A percentile compares a stretch with the other conserved stretches of the same genome.
Conservation (phyloP, 108 stramenopile genomes). For the Mayamaea pseudoterrestris region DNA sequence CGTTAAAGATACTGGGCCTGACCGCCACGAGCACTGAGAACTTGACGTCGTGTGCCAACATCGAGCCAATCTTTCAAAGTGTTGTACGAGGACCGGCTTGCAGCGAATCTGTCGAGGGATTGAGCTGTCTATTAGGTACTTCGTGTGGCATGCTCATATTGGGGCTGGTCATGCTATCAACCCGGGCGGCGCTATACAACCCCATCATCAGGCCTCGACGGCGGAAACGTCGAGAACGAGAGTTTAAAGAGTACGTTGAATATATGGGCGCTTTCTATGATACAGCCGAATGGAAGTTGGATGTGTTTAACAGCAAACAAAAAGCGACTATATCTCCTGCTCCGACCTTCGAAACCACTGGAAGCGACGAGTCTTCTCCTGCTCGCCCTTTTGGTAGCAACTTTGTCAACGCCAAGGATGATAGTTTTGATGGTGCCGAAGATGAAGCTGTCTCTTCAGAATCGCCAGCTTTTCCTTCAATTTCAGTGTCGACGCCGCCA, state of each 20-base stretch:
- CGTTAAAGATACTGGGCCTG: too few species aligned
- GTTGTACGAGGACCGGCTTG: conserved; percentile 25
- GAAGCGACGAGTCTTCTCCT: neutral
- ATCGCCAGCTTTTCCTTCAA: neutral
- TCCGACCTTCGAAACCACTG: neutral
- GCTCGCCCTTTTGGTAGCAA: neutral
- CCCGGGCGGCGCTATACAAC: conserved; percentile 39
- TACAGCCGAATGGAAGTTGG: conserved; percentile 22
- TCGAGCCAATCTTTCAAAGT: conserved; percentile 22
- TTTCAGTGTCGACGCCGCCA: neutral
- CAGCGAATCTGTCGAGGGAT: conserved; percentile 16
- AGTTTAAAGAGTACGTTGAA: conserved; percentile 30
- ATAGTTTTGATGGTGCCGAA: neutral
- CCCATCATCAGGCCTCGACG: conserved; percentile 1
- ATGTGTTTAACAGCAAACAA: too few species aligned
- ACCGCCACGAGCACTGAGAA: too few species aligned
- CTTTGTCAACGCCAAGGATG: neutral
- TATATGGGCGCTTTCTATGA: conserved; percentile 36
- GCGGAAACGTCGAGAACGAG: conserved; percentile 23
- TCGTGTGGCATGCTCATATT: conserved; percentile 15
- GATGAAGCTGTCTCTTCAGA: neutral
- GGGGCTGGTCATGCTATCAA: conserved; percentile 21
- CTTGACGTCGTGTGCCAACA: conserved; percentile 12
- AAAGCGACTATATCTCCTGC: too few species aligned
- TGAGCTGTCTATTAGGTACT: conserved; percentile 19